These are phyloP conservation scores for Fusarium bulbicola DNA, from an alignment of 2,329 filamentous ascomycete species.

Conservation along the genomic window DNA sequence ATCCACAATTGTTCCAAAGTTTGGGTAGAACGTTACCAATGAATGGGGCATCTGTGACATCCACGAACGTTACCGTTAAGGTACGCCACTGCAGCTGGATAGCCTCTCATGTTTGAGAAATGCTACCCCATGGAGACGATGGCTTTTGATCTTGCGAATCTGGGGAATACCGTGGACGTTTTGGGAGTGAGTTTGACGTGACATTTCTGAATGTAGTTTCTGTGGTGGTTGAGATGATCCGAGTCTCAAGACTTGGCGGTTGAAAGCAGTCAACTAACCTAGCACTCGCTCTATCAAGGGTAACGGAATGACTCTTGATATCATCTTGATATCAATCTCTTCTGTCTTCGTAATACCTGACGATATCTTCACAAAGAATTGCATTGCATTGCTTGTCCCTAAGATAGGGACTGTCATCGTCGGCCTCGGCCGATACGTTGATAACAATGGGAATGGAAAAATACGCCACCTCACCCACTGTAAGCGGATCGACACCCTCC, in stretches of 20 bases:
- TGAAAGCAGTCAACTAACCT: neutral
- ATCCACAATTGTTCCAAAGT: neutral
- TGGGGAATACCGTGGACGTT: neutral
- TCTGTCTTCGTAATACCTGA: neutral
- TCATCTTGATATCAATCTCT: neutral
- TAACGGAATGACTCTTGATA: neutral
- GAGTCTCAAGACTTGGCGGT: neutral
- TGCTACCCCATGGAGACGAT: conserved; percentile 12
- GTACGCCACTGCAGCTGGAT: conserved; percentile 5
- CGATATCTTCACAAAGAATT: neutral
- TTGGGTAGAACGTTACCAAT: conserved; percentile 12
- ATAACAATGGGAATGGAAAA: neutral
- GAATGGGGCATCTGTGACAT: neutral
- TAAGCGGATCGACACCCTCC: conserved; percentile 16
- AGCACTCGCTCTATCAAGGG: neutral
- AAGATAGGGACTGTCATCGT: neutral
- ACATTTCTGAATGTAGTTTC: neutral
- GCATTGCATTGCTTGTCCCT: too few species aligned
- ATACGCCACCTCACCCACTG: conserved; percentile 19
- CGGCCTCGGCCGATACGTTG: neutral
- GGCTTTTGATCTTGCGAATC: neutral
- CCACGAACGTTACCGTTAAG: conserved; percentile 29
- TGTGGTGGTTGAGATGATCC: neutral
- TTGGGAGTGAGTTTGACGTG: neutral
- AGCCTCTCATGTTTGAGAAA: conserved; percentile 10